phyloP scores from a whole-genome alignment of 2,329 filamentous ascomycete species.

The Nemania abortiva region DNA sequence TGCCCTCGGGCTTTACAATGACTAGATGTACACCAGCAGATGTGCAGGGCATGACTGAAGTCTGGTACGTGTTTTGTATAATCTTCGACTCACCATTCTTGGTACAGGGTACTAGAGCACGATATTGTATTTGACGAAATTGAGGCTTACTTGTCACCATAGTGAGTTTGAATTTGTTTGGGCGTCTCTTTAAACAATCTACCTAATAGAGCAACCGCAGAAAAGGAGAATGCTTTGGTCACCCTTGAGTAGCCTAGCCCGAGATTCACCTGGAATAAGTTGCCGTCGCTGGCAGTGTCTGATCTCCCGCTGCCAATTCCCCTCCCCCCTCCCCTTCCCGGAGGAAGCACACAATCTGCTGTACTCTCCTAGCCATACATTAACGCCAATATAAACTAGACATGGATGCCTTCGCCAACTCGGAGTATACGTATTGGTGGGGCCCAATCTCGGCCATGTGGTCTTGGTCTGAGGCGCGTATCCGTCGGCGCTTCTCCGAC shows the following conservation, averaged over 20 bases:
- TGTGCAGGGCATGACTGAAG: conserved; percentile 40
- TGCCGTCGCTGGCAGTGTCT: too few species aligned
- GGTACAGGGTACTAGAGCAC: not conserved
- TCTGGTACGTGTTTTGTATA: conserved; percentile 41
- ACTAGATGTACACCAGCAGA: conserved; percentile 45
- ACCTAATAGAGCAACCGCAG: not conserved
- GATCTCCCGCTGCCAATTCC: too few species aligned
- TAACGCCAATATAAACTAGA: conserved; percentile 35
- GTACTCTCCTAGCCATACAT: not conserved
- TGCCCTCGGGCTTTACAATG: conserved; percentile 43
- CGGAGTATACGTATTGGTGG: conserved; percentile 50
- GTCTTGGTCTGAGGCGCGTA: conserved; percentile 45
- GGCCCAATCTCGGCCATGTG: conserved; percentile 42
- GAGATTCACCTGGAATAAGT: too few species aligned
- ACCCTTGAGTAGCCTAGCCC: too few species aligned
- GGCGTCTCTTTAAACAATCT: too few species aligned
- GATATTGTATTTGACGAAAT: not conserved
- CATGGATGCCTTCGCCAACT: conserved; percentile 45
- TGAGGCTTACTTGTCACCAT: conserved; percentile 1
- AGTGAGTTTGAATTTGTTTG: conserved; percentile 12
- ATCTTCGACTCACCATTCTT: not conserved
- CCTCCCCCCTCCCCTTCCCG: not conserved
- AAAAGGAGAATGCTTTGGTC: not conserved
- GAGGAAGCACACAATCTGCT: not conserved
- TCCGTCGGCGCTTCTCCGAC: conserved; percentile 46